Evolutionary conservation across 2,329 filamentous ascomycete species (phyloP).

Genomic region (Hirsutella rhossiliensis): DNA sequence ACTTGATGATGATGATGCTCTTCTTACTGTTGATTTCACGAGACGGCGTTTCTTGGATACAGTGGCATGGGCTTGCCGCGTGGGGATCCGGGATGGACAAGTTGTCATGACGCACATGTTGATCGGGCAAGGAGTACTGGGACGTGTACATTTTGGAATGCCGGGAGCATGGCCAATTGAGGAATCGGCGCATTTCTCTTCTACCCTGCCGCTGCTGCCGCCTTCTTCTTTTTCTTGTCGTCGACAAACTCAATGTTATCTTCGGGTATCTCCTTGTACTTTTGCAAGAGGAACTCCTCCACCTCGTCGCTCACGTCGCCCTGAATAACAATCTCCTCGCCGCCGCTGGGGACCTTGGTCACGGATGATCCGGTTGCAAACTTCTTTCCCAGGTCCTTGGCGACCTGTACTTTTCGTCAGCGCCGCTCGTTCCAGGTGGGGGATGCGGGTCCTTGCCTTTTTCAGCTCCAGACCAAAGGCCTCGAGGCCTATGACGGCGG

Average conservation of each 20-base stretch:
- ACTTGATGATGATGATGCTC: constrained; percentile 4
- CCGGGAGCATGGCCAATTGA: neutral
- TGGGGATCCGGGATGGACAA: constrained; percentile 1
- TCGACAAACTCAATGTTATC: constrained; percentile 92
- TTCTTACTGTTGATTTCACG: neutral
- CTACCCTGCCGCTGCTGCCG: constrained; percentile 9
- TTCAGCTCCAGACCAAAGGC: constrained; percentile 87
- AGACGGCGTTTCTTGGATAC: constrained; percentile 3
- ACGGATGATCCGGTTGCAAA: constrained; percentile 91
- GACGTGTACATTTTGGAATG: neutral
- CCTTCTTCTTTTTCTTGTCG: constrained; percentile 79
- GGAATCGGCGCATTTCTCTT: neutral
- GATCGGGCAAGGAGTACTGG: constrained; percentile 5
- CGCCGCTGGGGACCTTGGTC: constrained; percentile 73
- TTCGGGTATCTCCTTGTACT: constrained; percentile 82
- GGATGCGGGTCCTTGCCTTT: constrained; percentile 38
- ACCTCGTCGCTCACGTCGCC: constrained; percentile 94
- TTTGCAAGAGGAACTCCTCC: constrained; percentile 78
- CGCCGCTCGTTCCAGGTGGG: neutral
- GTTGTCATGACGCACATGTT: constrained; percentile 1
- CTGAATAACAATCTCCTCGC: constrained; percentile 96
- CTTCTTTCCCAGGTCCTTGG: constrained; percentile 97
- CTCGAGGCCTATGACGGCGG: constrained; percentile 81
- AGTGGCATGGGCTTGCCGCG: neutral
- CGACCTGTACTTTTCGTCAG: constrained; percentile 33